Conservation (phyloP, 2,329 filamentous ascomycete genomes). For the Cercospora berteroae region DNA sequence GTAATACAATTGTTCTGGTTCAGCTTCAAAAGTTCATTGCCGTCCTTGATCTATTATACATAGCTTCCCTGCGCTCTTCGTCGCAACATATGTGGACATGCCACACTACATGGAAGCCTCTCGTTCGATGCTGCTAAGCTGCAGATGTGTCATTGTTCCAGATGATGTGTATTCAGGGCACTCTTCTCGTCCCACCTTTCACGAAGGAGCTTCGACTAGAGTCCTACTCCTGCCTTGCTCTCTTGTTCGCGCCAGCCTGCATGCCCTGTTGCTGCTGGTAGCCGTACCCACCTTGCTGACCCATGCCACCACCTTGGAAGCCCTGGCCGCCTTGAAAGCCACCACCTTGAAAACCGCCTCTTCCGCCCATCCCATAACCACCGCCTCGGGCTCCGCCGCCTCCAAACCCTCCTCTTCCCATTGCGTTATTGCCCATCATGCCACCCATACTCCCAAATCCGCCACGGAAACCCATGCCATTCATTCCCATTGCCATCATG, state of each 20-base stretch:
- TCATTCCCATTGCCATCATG: constrained; percentile 24
- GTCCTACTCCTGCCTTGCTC: constrained; percentile 9
- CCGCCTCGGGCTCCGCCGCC: constrained; percentile 45
- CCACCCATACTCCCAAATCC: constrained; percentile 39
- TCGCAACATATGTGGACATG: neutral
- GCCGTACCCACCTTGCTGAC: constrained; percentile 27
- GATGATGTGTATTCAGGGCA: neutral
- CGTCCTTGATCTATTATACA: neutral
- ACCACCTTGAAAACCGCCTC: constrained; percentile 52
- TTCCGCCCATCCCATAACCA: constrained; percentile 42
- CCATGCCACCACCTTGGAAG: constrained; percentile 42
- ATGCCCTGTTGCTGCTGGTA: constrained; percentile 43
- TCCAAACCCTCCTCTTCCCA: constrained; percentile 36
- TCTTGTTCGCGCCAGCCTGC: constrained; percentile 13
- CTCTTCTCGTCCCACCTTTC: neutral
- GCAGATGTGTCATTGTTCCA: neutral
- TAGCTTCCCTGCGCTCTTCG: neutral
- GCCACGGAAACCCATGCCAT: constrained; percentile 30
- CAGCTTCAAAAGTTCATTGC: neutral
- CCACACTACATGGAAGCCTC: neutral
- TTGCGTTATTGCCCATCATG: constrained; percentile 38
- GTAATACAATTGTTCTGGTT: neutral
- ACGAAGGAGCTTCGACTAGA: neutral
- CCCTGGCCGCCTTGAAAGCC: constrained; percentile 43
- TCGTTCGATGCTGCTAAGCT: neutral